phyloP scores from a whole-genome alignment of 2,329 filamentous ascomycete species.

The Aspergillus bombycis region DNA sequence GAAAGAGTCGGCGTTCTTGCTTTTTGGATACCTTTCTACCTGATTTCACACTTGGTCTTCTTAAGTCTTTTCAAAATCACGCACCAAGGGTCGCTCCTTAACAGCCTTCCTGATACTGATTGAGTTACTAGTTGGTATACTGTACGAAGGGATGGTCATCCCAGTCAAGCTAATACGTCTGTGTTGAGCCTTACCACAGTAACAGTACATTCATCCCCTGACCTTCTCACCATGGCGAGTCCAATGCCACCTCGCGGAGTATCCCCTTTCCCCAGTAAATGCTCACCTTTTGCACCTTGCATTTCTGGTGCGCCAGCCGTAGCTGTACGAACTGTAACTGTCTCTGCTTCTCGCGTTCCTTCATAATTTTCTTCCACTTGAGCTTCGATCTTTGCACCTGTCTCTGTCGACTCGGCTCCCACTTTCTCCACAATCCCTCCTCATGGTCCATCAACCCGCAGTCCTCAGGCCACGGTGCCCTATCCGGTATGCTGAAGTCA shows the following conservation, averaged over 20 bases:
- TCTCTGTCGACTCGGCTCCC: slow-evolving; percentile 8
- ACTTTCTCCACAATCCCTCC: slow-evolving; percentile 15
- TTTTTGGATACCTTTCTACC: slow-evolving; percentile 1
- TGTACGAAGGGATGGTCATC: background rate
- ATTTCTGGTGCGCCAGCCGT: background rate
- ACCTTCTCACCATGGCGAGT: background rate
- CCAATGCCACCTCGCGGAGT: background rate
- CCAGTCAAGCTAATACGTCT: background rate
- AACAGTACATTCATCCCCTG: background rate
- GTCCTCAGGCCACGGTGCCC: slow-evolving; percentile 7
- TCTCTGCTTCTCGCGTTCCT: slow-evolving; percentile 15
- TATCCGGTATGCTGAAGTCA: background rate
- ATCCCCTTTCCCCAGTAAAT: background rate
- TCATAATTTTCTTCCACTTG: slow-evolving; percentile 18
- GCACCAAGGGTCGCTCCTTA: background rate
- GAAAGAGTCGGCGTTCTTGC: slow-evolving; percentile 7
- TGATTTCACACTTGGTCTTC: background rate
- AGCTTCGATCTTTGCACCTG: slow-evolving; percentile 10
- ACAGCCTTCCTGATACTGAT: background rate
- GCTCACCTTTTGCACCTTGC: background rate
- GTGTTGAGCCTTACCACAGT: background rate
- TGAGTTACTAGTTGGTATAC: background rate
- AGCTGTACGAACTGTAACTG: background rate
- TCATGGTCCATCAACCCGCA: slow-evolving; percentile 15
- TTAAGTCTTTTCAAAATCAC: background rate